A percentile compares a stretch with the other conserved stretches of the same genome.
Evolutionary conservation across 2,329 filamentous ascomycete species (phyloP).

Genomic region (Cladophialophora immunda): DNA sequence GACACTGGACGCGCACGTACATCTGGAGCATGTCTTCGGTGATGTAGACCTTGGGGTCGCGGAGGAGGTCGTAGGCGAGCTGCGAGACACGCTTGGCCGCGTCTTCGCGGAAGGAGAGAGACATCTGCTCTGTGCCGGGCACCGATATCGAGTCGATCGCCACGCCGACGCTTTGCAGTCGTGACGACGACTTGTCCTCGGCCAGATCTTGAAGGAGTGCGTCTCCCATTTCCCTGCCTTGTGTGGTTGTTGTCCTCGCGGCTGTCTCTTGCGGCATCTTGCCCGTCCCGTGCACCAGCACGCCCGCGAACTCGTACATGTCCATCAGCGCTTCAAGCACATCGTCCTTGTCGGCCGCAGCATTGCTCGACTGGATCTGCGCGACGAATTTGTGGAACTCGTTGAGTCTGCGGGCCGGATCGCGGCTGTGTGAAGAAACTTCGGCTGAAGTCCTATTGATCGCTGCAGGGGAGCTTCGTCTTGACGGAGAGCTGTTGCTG

Average conservation of each 20-base stretch:
- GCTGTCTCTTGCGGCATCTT: constrained; percentile 26
- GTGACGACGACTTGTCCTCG: constrained; percentile 36
- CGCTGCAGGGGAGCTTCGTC: neutral
- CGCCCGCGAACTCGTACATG: constrained; percentile 30
- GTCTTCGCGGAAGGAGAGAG: constrained; percentile 47
- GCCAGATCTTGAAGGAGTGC: constrained; percentile 42
- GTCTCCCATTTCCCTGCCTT: constrained; percentile 49
- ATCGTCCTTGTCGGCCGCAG: constrained; percentile 23
- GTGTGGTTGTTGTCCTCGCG: constrained; percentile 10
- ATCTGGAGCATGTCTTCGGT: constrained; percentile 73
- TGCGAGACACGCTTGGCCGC: constrained; percentile 58
- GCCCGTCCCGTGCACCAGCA: constrained; percentile 35
- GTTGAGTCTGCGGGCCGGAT: constrained; percentile 25
- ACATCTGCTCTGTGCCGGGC: constrained; percentile 38
- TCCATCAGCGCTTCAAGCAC: constrained; percentile 29
- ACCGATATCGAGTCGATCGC: constrained; percentile 26
- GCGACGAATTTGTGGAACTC: constrained; percentile 28
- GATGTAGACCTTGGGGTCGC: constrained; percentile 80
- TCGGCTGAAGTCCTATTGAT: neutral
- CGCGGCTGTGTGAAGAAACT: constrained; percentile 11
- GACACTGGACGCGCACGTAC: constrained; percentile 80
- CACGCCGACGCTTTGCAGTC: neutral
- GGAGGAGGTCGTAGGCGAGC: constrained; percentile 73
- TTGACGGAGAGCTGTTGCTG: neutral
- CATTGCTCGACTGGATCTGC: constrained; percentile 28